Percentiles rank a stretch among this genome's conserved stretches.
Conservation (phyloP, 768 basidiomycete species). For the Inosperma sp. region DNA sequence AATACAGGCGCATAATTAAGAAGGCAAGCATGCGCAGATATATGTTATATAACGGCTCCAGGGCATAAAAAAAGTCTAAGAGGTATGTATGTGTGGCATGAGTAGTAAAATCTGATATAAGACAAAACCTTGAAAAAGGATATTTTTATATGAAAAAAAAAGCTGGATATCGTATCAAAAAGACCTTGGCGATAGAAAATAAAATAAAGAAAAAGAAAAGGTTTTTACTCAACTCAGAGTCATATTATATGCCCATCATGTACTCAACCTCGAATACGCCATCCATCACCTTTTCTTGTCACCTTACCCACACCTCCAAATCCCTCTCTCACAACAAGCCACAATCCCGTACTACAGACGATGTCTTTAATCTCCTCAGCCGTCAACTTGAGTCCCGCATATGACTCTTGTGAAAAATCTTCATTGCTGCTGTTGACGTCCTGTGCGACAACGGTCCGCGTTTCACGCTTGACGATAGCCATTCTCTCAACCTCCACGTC, state of each 20-base stretch:
- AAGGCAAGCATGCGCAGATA: too few species aligned
- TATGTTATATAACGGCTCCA: too few species aligned
- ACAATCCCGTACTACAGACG: constrained; percentile 81
- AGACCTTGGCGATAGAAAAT: background rate
- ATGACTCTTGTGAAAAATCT: constrained; percentile 19
- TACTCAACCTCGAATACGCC: constrained; percentile 64
- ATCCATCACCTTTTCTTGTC: constrained; percentile 72
- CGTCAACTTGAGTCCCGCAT: constrained; percentile 55
- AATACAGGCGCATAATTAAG: too few species aligned
- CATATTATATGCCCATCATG: too few species aligned
- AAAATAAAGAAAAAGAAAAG: background rate
- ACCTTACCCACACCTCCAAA: constrained; percentile 86
- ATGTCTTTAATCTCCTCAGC: constrained; percentile 95
- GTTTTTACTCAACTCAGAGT: too few species aligned
- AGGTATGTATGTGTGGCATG: too few species aligned
- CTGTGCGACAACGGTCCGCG: constrained; percentile 19
- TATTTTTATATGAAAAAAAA: background rate
- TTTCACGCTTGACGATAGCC: constrained; percentile 46
- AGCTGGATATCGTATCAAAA: background rate
- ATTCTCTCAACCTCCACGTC: constrained; percentile 70
- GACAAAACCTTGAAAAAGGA: background rate
- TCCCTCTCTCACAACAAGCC: constrained; percentile 90
- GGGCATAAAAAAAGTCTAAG: too few species aligned
- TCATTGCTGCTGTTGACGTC: constrained; percentile 1
- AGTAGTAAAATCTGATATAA: too few species aligned